Conservation (phyloP, 306 rosid species). For the Morella rubra region DNA sequence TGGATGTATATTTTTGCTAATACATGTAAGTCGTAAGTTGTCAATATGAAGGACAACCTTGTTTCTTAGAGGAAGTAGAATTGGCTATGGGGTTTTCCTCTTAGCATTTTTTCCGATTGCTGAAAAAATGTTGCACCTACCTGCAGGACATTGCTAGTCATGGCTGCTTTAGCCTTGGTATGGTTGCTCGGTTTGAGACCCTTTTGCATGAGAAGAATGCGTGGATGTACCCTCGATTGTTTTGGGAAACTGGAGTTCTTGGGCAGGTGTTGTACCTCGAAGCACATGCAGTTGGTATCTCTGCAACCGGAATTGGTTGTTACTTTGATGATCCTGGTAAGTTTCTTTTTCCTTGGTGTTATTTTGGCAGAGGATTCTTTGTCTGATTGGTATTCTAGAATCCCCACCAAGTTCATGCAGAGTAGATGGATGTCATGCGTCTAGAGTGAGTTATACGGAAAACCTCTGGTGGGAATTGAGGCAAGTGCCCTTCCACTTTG, state of each 20-base stretch:
- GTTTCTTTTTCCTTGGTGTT: constrained; percentile 17
- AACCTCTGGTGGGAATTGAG: background rate
- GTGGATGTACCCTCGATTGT: constrained; percentile 92
- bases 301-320: constrained; percentile 99
- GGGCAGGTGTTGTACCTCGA: constrained; percentile 96
- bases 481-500: constrained; percentile 11
- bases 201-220: constrained; percentile 50
- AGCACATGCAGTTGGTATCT: constrained; percentile 83
- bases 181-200: constrained; percentile 79
- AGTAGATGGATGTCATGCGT: background rate
- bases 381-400: constrained; percentile 1
- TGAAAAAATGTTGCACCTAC: constrained; percentile 14
- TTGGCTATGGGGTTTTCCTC: background rate
- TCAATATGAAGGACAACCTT: background rate
- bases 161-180: constrained; percentile 97
- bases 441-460: background rate
- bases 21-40: background rate
- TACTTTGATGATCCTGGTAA: constrained; percentile 92
- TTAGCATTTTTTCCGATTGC: constrained; percentile 10
- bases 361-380: constrained; percentile 14
- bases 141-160: constrained; percentile 86
- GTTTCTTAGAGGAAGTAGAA: constrained; percentile 15
- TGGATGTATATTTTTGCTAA: background rate
- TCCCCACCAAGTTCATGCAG: background rate
- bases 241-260: constrained; percentile 98